Percentiles rank a stretch among this genome's conserved stretches.
These are phyloP conservation scores for Hypoxylon sp. DNA, from an alignment of 2,329 filamentous ascomycete species.

Conservation along the genomic window DNA sequence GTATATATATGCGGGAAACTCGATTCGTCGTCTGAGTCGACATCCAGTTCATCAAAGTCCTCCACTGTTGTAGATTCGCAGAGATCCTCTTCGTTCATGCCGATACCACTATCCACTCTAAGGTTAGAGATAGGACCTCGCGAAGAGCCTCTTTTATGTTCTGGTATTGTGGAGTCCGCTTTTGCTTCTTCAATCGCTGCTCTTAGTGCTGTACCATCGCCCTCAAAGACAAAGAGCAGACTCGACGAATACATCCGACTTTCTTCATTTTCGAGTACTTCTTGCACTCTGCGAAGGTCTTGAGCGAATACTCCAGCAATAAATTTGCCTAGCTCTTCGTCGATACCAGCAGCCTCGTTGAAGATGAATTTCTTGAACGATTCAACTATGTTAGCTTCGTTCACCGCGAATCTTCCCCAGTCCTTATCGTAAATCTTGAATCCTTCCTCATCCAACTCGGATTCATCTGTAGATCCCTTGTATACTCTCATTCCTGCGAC, in stretches of 20 bases:
- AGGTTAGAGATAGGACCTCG: slow-evolving; percentile 54
- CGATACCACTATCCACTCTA: slow-evolving; percentile 71
- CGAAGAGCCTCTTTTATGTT: slow-evolving; percentile 46
- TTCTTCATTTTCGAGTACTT: slow-evolving; percentile 69
- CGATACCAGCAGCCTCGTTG: slow-evolving; percentile 70
- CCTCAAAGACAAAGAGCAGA: slow-evolving; percentile 75
- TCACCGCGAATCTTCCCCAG: slow-evolving; percentile 69
- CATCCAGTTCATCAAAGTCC: slow-evolving; percentile 58
- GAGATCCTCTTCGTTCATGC: slow-evolving; percentile 63
- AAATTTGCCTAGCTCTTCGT: slow-evolving; percentile 69
- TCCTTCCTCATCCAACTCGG: slow-evolving; percentile 67
- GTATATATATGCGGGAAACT: slow-evolving; percentile 72
- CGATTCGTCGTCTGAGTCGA: slow-evolving; percentile 70
- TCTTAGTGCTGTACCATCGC: slow-evolving; percentile 70
- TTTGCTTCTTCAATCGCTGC: slow-evolving; percentile 70
- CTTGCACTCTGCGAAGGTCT: slow-evolving; percentile 68
- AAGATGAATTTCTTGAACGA: slow-evolving; percentile 72
- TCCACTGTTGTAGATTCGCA: slow-evolving; percentile 34
- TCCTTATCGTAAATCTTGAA: slow-evolving; percentile 76
- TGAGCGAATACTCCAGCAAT: slow-evolving; percentile 68
- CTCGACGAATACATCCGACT: slow-evolving; percentile 76
- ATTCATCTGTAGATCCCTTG: slow-evolving; percentile 67
- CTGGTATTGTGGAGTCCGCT: slow-evolving; percentile 59
- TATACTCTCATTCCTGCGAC: slow-evolving; percentile 77
- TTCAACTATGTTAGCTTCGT: slow-evolving; percentile 67